Base-by-base conservation (phyloP, 2,329 filamentous ascomycete genomes). In the Emmonsia crescens region DNA sequence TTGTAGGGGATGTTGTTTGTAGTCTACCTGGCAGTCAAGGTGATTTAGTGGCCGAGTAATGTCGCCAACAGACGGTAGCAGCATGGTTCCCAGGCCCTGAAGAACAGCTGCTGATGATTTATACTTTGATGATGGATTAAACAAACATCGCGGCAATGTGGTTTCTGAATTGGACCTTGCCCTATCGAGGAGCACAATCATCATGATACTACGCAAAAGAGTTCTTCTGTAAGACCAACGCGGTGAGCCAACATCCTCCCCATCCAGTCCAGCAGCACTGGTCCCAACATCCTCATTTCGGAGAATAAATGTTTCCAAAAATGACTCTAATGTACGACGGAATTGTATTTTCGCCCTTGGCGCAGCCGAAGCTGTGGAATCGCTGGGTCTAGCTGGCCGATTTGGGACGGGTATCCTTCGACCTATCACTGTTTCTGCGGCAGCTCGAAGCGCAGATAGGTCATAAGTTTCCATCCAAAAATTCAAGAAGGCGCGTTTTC, bases 401-500 rank as follows among this genome's bases (percentile, higher is more conserved):
- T 59, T 61, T 55, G 57, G 65, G 8, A 61, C 56, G 27, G 65
- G 66, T 36, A 82, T 74, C 51, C 76, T 77, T 59, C 83, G 79
- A n/a, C 84, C 85, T 36, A 84, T 74, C 4, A 88, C 77, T 1
- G 82, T 81, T 67, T 87, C 85, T 21, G 79, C 74, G 2, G 82
- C 84, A 1, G 79, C 77, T 60, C 76, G 75, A 48, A 88, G 73
- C 3, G 74, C 72, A 6, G 70, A 71, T 3, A 79, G 71, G 57
- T 85, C 76, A 68, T 87, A 88, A 1, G 79, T 81, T 56, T 83
- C 76, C 2, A 82, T 74, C 80, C 83, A 86, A 10, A 86, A 71
- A 58, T 80, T 77, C 48, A 85, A 69, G 64, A 85, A 86, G 46
- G 78, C 79, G 61, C 80, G 81, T 52, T 81, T 80, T 56, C 83